These are phyloP conservation scores for Penicillium sp. DNA, from an alignment of 2,329 filamentous ascomycete genomes.

Conservation along the genomic window DNA sequence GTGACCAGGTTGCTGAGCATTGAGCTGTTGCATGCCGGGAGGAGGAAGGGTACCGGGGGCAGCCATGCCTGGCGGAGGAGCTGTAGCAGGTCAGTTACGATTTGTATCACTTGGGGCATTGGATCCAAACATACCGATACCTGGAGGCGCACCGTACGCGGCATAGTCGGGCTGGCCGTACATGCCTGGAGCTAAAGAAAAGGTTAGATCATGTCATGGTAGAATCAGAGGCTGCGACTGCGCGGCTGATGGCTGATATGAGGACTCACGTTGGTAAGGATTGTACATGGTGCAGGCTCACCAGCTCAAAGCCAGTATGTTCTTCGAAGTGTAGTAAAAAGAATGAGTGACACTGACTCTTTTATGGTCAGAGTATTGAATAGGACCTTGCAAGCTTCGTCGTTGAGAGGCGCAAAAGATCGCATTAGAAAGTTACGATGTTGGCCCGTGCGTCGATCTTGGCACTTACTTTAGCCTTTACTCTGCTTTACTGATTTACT, in stretches of 20 bases:
- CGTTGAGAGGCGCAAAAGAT: conserved; percentile 1
- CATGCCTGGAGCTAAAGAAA: conserved; percentile 40
- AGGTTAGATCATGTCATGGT: conserved; percentile 13
- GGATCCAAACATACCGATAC: conserved; percentile 61
- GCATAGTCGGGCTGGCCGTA: conserved; percentile 72
- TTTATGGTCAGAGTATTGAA: neutral
- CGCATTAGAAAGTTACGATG: conserved; percentile 12
- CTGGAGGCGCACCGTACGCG: conserved; percentile 68
- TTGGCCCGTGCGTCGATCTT: conserved; percentile 16
- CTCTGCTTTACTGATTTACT: too few relatives aligned
- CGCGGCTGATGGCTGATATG: neutral
- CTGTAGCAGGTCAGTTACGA: conserved; percentile 40
- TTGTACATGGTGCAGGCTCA: conserved; percentile 38
- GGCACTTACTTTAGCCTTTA: too few relatives aligned
- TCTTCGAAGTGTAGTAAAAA: neutral
- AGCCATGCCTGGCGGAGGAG: conserved; percentile 73
- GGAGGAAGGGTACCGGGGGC: conserved; percentile 72
- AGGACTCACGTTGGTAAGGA: conserved; percentile 40
- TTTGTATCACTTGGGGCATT: neutral
- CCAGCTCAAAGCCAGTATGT: neutral
- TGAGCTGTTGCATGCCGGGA: conserved; percentile 71
- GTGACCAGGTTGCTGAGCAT: conserved; percentile 68
- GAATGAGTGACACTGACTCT: neutral
- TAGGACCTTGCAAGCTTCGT: neutral
- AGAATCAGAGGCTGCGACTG: neutral